Evolutionary conservation across 768 basidiomycete species (phyloP), one percentile per base, ranked within the genome.

Genomic region (Omphalotus guepiniiformis): DNA sequence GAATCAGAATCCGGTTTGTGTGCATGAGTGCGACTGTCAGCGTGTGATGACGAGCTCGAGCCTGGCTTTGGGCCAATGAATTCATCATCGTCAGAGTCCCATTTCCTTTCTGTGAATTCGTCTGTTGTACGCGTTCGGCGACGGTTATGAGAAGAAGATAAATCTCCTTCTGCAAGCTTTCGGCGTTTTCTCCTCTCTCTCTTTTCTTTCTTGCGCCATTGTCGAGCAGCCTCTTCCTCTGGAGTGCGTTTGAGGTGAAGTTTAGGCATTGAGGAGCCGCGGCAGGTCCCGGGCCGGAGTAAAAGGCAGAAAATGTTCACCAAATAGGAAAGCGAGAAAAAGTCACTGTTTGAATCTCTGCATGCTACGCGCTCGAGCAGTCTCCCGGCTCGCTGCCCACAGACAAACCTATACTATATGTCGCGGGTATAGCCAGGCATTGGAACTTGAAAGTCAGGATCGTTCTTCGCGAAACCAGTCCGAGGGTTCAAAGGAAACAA

Each of bases 221-320:
- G 60, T 38, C 64, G 73, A 45, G 72, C 73, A 13, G 63, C 73
- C 55, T 79, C 74, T 59, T 85, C 83, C 43, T 78, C 75, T 5
- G 76, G 75, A 1, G 83, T 84, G 37, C 75, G 75, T 58, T 87
- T 87, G 39, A 85, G 70, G 45, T 71, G 75, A 29, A 86, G 63
- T 58, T 79, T 83, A 29, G 46, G 46, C 46, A 47, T 47, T 8
- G 37, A 30, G 11, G 15, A 6, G 30, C 16, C 16, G 36, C 11
- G 19, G 29, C 23, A 16, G 28, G n/a, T 26, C n/a, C 9, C 8
- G n/a, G 12, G 18, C 23, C n/a, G n/a, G n/a, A n/a, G n/a, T n/a
- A n/a, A n/a, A n/a, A n/a, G n/a, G n/a, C n/a, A n/a, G n/a, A n/a
- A n/a, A n/a, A n/a, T n/a, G n/a, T n/a, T n/a, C n/a, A n/a, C n/a